A percentile compares a stretch with the other conserved stretches of the same genome.
Conservation (phyloP, 805 yeast genomes). For the Wickerhamomyces chambardii region DNA sequence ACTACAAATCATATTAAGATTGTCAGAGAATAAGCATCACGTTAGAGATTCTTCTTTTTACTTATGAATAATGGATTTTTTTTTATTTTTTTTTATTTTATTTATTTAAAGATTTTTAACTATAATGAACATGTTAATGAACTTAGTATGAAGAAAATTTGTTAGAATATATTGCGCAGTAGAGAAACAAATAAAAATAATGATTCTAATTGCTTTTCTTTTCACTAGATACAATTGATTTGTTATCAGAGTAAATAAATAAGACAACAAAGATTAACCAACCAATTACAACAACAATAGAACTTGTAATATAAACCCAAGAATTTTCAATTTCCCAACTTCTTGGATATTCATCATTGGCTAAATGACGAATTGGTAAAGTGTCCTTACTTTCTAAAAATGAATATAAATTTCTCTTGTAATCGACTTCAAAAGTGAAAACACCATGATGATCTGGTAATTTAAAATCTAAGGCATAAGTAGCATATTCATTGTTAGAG, state of each 20-base stretch:
- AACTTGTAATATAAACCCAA: constrained; percentile 80
- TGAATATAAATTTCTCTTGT: constrained; percentile 47
- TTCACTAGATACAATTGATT: constrained; percentile 7
- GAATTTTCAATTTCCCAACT: constrained; percentile 91
- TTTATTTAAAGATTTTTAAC: no score
- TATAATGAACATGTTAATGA: no score
- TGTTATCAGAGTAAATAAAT: constrained; percentile 27
- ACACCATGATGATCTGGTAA: constrained; percentile 97
- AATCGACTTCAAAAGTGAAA: constrained; percentile 77
- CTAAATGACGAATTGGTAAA: constrained; percentile 85
- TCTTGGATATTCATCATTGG: constrained; percentile 91
- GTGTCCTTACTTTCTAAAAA: constrained; percentile 57
- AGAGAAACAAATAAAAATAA: background rate
- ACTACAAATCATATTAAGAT: constrained; percentile 21
- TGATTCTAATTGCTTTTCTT: constrained; percentile 8
- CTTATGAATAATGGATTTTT: background rate
- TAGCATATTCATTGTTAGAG: constrained; percentile 23
- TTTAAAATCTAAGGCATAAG: constrained; percentile 47
- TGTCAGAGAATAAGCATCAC: constrained; percentile 19
- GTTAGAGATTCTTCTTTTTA: no score
- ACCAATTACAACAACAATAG: constrained; percentile 56
- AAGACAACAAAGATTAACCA: constrained; percentile 75
- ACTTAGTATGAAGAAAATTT: no score
- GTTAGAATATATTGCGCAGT: no score
- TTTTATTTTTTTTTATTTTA: background rate